These are phyloP conservation scores for Stentor roeselii DNA, from an alignment of 73 alveolate species.

Conservation along the genomic window DNA sequence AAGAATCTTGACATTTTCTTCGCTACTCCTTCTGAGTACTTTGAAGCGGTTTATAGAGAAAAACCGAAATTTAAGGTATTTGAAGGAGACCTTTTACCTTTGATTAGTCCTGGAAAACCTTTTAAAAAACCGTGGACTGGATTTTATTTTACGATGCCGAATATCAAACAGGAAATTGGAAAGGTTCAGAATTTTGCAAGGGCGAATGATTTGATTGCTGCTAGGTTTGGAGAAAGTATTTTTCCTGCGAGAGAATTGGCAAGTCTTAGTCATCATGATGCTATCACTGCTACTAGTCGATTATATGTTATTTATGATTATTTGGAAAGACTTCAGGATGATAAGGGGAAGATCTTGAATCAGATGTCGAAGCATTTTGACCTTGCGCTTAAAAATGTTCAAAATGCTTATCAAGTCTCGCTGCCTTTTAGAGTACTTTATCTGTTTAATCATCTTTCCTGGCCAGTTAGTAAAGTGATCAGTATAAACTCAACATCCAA, in stretches of 20 bases:
- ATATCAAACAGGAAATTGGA: conserved; percentile 56
- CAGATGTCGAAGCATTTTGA: neutral
- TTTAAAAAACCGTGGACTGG: conserved; percentile 92
- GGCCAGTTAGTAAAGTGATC: neutral
- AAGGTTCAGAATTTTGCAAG: neutral
- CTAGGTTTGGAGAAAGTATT: neutral
- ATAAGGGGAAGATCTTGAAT: neutral
- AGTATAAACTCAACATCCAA: neutral
- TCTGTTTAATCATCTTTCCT: neutral
- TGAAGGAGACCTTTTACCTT: conserved; percentile 8
- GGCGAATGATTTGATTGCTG: neutral
- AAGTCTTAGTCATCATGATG: conserved; percentile 64
- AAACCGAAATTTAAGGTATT: conserved; percentile 25
- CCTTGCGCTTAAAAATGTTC: neutral
- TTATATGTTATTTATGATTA: conserved; percentile 41
- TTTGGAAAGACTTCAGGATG: conserved; percentile 12
- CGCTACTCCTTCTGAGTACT: conserved; percentile 86
- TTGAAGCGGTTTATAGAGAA: conserved; percentile 60
- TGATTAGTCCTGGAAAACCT: neutral
- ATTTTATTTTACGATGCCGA: conserved; percentile 86
- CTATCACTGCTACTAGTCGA: conserved; percentile 66
- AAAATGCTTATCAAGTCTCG: neutral
- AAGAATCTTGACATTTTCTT: conserved; percentile 58
- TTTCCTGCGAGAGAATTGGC: conserved; percentile 20
- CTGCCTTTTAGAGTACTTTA: conserved; percentile 10